Base-by-base conservation (phyloP, 768 basidiomycete species). In the Pisolithus albus region DNA sequence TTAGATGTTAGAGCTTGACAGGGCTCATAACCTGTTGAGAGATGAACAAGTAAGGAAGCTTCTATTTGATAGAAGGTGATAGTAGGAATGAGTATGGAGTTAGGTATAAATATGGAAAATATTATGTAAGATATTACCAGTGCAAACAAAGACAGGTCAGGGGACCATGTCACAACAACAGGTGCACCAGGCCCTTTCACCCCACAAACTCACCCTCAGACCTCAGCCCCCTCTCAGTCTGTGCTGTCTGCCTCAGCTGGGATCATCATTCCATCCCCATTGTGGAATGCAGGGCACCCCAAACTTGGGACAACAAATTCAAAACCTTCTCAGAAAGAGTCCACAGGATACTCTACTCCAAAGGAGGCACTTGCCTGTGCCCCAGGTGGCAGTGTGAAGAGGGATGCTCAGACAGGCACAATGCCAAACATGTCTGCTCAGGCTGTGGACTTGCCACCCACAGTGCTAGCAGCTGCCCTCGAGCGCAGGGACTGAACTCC, bases 381-480 rank as follows among this genome's bases (percentile, higher is more conserved):
- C 32, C 32, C 7, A 32, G 9, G 11, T 32, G 47, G n/a, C 19
- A 51, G 1, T 52, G 47, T 10, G 7, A 39, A 32, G 41, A 44
- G 11, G 44, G 28, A 1, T 51, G 52, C 13, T 28, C 46, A 18
- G 3, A 4, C 0, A 15, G 28, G 3, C 28, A 30, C 3, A 3
- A 30, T 9, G 5, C 28, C 28, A 30, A 9, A 1, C 54, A 55
- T 18, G 1, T 46, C 28, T 56, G 55, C 42, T 53, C 55, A 0
- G 43, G 52, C 1, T 56, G 55, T 37, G 36, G 52, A 41, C 39
- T 26, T 4, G 8, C 34, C 0, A 21, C 30, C 0, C 52, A 56
- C 18, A 42, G 55, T 15, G 52, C 55, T 37, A 43, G 49, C 16
- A 8, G 21, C 19, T n/a, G n/a, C n/a, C n/a, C n/a, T n/a, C n/a